Evolutionary conservation across 2,329 filamentous ascomycete genomes (phyloP), one percentile per base, ranked within the genome.

Genomic region (Clonostachys sp.): DNA sequence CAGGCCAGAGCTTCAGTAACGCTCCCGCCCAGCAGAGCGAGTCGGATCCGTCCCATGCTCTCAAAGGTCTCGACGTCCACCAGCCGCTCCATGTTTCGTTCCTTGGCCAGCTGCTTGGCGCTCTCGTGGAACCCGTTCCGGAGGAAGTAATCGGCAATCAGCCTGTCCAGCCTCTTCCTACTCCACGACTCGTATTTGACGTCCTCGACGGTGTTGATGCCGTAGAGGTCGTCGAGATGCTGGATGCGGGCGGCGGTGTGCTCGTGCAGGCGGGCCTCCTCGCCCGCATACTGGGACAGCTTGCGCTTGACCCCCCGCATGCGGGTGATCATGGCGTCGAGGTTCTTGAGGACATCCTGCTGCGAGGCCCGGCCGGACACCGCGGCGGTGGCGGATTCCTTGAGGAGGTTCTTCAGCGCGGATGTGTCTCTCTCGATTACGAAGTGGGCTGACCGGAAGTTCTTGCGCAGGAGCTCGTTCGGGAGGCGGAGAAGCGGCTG

Each of bases 111-210:
- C 50, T 84, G 80, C 44, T 74, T 77, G 3, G 94, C 94, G 56
- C 84, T 94, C 18, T 87, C 80, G 16, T 81, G 80, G 61, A 92
- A 96, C 5, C 92, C 92, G 51, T 86, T 84, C 9, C 94, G 80
- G 44, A 97, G 72, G 55, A 99, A 77, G 65, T 96, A 95, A 62
- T 99, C 94, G n/a, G 95, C 88, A 43, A 99, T 70, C 49, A 97
- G 71, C 16, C 94, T 77, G 66, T 96, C 87, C 41, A 99, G 74
- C 18, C 94, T 77, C 38, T 81, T 81, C 47, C 89, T 81, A 51
- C 87, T 89, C 94, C 94, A 99, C 48, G 81, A 75, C 61, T 97
- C 92, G 68, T 97, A 99, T 61, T 90, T 90, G 56, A 95, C 90
- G 63, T 99, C 94, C 45, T 90, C 87, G 51, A 96, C 75, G 51